Percentiles rank a stretch among this genome's conserved stretches.
These are phyloP conservation scores for Penicillium sp. DNA, from an alignment of 2,329 filamentous ascomycete species.

Conservation along the genomic window DNA sequence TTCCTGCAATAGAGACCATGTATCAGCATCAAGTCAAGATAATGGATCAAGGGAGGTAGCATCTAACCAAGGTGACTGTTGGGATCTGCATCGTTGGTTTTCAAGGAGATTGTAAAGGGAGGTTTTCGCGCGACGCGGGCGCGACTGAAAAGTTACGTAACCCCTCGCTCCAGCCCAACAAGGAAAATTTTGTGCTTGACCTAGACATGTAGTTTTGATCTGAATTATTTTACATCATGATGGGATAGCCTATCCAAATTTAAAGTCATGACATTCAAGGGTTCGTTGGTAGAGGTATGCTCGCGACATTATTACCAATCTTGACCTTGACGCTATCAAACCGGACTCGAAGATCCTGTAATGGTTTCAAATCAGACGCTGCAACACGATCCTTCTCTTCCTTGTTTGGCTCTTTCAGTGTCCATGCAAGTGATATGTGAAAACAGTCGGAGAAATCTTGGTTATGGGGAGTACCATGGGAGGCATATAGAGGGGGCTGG, in stretches of 20 bases:
- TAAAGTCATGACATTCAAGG: background rate
- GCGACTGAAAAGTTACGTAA: background rate
- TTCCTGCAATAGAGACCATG: slow-evolving; percentile 44
- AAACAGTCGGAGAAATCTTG: slow-evolving; percentile 62
- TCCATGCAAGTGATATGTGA: slow-evolving; percentile 91
- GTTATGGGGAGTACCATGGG: slow-evolving; percentile 7
- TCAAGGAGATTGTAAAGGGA: background rate
- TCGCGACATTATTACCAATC: slow-evolving; percentile 67
- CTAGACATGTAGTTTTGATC: background rate
- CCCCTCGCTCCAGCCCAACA: background rate
- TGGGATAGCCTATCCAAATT: background rate
- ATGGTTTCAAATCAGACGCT: slow-evolving; percentile 23
- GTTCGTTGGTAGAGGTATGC: slow-evolving; percentile 25
- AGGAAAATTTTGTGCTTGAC: background rate
- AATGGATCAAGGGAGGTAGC: background rate
- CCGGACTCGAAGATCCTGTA: slow-evolving; percentile 50
- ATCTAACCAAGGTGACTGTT: slow-evolving; percentile 36
- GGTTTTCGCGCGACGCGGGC: slow-evolving; percentile 13
- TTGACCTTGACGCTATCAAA: slow-evolving; percentile 70
- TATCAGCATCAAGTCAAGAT: background rate
- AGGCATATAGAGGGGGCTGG: slow-evolving; percentile 70
- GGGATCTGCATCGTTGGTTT: slow-evolving; percentile 30
- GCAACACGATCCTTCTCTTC: slow-evolving; percentile 40
- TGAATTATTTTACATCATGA: background rate
- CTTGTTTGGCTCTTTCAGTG: slow-evolving; percentile 56